phyloP scores from a whole-genome alignment of 2,329 filamentous ascomycete species.

The Aspergillus sp. region DNA sequence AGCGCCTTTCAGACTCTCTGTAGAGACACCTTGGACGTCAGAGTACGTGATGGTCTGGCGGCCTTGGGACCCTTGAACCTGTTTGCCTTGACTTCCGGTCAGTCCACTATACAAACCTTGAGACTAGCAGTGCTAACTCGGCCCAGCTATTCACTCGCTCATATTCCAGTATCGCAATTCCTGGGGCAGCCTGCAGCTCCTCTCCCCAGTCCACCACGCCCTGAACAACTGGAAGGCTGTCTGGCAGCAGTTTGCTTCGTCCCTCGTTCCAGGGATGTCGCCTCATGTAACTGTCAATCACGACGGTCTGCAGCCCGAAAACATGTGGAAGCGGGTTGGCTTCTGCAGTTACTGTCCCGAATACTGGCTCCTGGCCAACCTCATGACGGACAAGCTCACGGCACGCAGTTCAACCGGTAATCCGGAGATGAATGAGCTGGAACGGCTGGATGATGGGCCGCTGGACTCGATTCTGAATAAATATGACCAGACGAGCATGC shows the following conservation, averaged over 20 bases:
- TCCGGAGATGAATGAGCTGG: constrained; percentile 14
- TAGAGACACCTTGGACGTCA: constrained; percentile 10
- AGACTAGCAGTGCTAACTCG: not conserved
- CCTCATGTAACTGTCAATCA: constrained; percentile 15
- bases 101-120: not conserved
- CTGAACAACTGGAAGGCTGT: constrained; percentile 23
- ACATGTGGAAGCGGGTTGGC: constrained; percentile 37
- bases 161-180: constrained; percentile 41
- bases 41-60: constrained; percentile 15
- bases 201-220: constrained; percentile 32
- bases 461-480: constrained; percentile 33
- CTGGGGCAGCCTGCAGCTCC: constrained; percentile 26
- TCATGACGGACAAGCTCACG: constrained; percentile 16
- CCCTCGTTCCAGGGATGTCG: not conserved
- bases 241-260: constrained; percentile 19
- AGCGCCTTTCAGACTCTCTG: constrained; percentile 22
- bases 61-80: constrained; percentile 26
- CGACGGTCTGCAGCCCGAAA: constrained; percentile 16
- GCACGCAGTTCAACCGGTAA: not conserved
- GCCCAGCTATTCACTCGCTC: constrained; percentile 23
- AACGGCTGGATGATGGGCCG: not conserved
- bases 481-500: constrained; percentile 44
- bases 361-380: constrained; percentile 38
- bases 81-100: constrained; percentile 27
- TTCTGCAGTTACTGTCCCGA: constrained; percentile 35